Percentiles rank a stretch among this genome's conserved stretches.
Conservation (phyloP, 225 moss, liverwort and hornwort genomes). For the Straminergon stramineum region DNA sequence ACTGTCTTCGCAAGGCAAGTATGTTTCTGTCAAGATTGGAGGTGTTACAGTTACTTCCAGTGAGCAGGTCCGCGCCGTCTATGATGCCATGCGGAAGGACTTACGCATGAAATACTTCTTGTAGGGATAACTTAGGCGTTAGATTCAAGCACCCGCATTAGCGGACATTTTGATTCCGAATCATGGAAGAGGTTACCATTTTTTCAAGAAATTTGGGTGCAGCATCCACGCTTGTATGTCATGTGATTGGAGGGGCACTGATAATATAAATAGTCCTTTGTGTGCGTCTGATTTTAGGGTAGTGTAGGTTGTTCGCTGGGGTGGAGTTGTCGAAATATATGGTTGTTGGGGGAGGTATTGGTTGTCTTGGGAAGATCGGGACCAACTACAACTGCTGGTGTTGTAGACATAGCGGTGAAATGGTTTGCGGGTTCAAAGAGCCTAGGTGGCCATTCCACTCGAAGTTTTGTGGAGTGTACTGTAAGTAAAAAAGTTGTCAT, state of each 20-base stretch:
- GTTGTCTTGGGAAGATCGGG: background rate
- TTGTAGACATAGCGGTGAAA: background rate
- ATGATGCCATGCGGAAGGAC: constrained; percentile 52
- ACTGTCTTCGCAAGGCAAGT: constrained; percentile 37
- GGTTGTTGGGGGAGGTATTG: background rate
- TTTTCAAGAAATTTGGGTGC: background rate
- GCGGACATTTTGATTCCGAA: background rate
- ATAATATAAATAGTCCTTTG: background rate
- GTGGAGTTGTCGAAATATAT: background rate
- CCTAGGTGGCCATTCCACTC: background rate
- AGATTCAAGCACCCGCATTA: background rate
- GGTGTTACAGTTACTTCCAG: constrained; percentile 25
- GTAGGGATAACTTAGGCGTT: background rate
- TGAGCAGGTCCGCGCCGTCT: constrained; percentile 44
- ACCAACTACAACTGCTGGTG: background rate
- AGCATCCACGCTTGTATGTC: background rate
- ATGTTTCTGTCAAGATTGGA: constrained; percentile 35
- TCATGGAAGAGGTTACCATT: background rate
- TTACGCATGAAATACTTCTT: constrained; percentile 45
- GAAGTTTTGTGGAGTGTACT: background rate
- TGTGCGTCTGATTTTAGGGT: background rate
- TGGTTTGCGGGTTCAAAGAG: background rate
- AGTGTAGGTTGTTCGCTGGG: background rate
- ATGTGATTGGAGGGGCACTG: background rate
- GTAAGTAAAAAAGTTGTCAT: background rate